Evolutionary conservation across 2,329 filamentous ascomycete genomes (phyloP).

Genomic region (Diaporthe amygdali): DNA sequence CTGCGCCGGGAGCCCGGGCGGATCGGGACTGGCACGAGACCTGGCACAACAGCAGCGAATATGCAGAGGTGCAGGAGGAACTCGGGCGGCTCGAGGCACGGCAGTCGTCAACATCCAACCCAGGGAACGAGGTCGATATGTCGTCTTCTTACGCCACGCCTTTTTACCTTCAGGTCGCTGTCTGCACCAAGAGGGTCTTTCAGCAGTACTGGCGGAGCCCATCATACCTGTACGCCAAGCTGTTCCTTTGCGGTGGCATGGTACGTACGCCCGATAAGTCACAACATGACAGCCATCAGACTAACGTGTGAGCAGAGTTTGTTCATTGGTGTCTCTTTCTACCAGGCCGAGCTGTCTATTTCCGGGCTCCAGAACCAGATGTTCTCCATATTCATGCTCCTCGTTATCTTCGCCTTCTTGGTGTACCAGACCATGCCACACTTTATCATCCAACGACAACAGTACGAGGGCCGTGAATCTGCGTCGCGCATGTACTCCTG

Average conservation of each 20-base stretch:
- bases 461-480: constrained; percentile 74
- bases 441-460: constrained; percentile 69
- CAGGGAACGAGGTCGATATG: constrained; percentile 43
- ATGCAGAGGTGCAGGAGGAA: constrained; percentile 59
- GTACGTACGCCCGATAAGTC: constrained; percentile 32
- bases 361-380: constrained; percentile 74
- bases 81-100: constrained; percentile 57
- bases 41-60: constrained; percentile 67
- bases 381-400: constrained; percentile 73
- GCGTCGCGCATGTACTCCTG: constrained; percentile 73
- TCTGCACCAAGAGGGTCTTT: constrained; percentile 68
- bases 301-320: constrained; percentile 35
- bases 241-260: constrained; percentile 56
- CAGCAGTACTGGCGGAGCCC: constrained; percentile 77
- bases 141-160: constrained; percentile 73
- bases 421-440: constrained; percentile 73
- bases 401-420: constrained; percentile 71
- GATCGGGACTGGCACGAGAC: constrained; percentile 68
- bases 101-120: constrained; percentile 25
- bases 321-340: constrained; percentile 76
- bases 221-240: constrained; percentile 74
- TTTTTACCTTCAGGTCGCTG: constrained; percentile 63
- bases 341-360: constrained; percentile 61
- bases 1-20: constrained; percentile 66
- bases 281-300: neutral